Base-by-base conservation (phyloP, 768 basidiomycete genomes). In the Russula foetens region DNA sequence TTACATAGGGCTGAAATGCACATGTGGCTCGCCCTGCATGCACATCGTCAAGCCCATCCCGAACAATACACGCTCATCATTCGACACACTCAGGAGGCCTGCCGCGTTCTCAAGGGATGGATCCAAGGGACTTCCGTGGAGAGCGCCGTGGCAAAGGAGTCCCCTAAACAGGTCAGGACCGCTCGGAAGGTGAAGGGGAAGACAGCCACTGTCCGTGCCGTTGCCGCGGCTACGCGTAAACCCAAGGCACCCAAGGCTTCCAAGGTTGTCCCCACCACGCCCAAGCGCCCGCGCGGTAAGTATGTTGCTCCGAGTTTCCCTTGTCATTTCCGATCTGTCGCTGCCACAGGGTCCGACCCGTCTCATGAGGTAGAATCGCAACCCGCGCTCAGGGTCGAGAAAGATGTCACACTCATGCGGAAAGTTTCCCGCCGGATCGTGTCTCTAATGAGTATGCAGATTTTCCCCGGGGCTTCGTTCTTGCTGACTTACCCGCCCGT, bases 1-100 rank as follows among this genome's bases (percentile, higher is more conserved):
- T 83, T 88, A 67, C 83, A 85, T 66, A 77, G 74, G 29, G 77
- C 81, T 1, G 71, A 77, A 1, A 75, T 79, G 0, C 82, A 88
- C 66, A 75, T 94, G 26, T 88, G 86, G 84, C 73, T 83, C 47
- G 83, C 85, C 0, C 73, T 94, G 21, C 84, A 89, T 67, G 79
- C 82, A 0, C 90, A 93, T 71, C 80, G 82, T 15, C 75, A 73
- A 6, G 73, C 70, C 9, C 76, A 80, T 56, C 61, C 71, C 0
- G 71, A 79, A 24, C 78, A 82, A 68, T 76, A 73, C 56, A 58
- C 71, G 0, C 67, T 77, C 1, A 76, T 90, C 44, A 71, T 79
- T 8, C 67, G 72, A n/a, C 82, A 84, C 50, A 75, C 81, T 1
- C 81, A 80, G 12, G 72, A 79, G 15, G 86, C 83, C 0, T 83